phyloP scores from a whole-genome alignment of 73 alveolate genomes.

The Blepharisma japonicum region DNA sequence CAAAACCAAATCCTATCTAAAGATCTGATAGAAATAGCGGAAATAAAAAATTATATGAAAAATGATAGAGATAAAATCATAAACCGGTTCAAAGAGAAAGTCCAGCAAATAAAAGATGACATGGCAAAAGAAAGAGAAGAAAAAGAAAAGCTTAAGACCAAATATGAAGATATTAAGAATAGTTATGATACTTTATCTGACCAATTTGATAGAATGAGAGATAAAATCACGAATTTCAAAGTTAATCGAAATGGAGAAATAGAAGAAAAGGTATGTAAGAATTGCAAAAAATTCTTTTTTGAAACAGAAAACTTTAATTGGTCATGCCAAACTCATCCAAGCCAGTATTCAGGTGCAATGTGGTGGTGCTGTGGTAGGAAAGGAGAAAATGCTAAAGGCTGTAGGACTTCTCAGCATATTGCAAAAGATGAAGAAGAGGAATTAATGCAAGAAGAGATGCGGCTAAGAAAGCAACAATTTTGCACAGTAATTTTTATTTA shows the following conservation, averaged over 20 bases:
- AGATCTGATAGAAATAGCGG: background rate
- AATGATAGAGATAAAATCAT: slow-evolving; percentile 6
- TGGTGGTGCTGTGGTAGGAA: slow-evolving; percentile 82
- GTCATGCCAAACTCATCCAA: slow-evolving; percentile 60
- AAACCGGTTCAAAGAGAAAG: slow-evolving; percentile 25
- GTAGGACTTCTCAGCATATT: slow-evolving; percentile 63
- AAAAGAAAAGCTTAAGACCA: slow-evolving; percentile 34
- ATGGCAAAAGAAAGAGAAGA: slow-evolving; percentile 26
- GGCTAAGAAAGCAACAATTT: slow-evolving; percentile 16
- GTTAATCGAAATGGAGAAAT: slow-evolving; percentile 34
- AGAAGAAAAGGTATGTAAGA: slow-evolving; percentile 50
- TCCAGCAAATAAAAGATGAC: slow-evolving; percentile 32
- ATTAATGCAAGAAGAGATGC: slow-evolving; percentile 30
- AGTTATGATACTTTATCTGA: slow-evolving; percentile 29
- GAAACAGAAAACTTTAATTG: slow-evolving; percentile 69
- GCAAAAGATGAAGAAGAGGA: slow-evolving; percentile 69
- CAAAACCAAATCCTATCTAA: too few relatives aligned
- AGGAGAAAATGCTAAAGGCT: slow-evolving; percentile 58
- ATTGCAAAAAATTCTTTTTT: slow-evolving; percentile 53
- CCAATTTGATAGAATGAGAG: slow-evolving; percentile 54
- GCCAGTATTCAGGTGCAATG: slow-evolving; percentile 55
- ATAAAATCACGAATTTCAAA: slow-evolving; percentile 44
- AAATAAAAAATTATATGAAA: background rate
- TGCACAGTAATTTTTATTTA: slow-evolving; percentile 12
- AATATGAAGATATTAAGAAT: slow-evolving; percentile 39